Conservation (phyloP, 177 flowering plant genomes). For the Vitis hybrid region DNA sequence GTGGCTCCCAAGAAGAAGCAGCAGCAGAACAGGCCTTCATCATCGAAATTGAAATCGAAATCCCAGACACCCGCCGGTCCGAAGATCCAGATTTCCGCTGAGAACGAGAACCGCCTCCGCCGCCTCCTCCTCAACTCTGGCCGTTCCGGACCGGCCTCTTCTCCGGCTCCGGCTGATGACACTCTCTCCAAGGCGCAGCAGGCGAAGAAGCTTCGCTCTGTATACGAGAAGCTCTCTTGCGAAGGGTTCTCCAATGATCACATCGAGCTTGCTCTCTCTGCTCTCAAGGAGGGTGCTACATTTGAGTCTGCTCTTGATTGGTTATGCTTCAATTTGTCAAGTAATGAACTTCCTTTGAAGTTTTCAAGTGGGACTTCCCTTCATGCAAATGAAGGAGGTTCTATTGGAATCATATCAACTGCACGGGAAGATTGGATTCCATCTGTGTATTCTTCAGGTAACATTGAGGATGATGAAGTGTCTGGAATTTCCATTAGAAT, state of each 20-base stretch:
- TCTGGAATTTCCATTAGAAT: conserved; percentile 34
- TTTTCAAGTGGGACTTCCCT: conserved; percentile 67
- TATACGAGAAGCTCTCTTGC: conserved; percentile 91
- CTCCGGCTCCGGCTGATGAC: conserved; percentile 21
- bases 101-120: conserved; percentile 80
- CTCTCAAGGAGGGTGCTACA: conserved; percentile 77
- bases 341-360: conserved; percentile 78
- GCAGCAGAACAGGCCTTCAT: conserved; percentile 22
- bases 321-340: conserved; percentile 78
- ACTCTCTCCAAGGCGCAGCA: conserved; percentile 55
- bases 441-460: conserved; percentile 23
- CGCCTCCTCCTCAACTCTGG: conserved; percentile 63
- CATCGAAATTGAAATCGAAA: conserved; percentile 29
- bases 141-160: conserved; percentile 19
- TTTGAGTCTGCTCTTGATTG: conserved; percentile 89
- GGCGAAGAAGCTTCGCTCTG: conserved; percentile 58
- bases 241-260: conserved; percentile 85
- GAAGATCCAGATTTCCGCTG: conserved; percentile 74
- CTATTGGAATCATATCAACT: conserved; percentile 60
- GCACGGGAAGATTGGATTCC: conserved; percentile 65
- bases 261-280: conserved; percentile 74
- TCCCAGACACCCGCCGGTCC: conserved; percentile 39
- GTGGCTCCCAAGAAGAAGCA: conserved; percentile 57
- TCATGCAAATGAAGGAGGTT: conserved; percentile 49
- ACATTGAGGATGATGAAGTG: conserved; percentile 31